Evolutionary conservation across 768 basidiomycete genomes (phyloP), one percentile per base, ranked within the genome.

Genomic region (Boletus pseudopeckii): DNA sequence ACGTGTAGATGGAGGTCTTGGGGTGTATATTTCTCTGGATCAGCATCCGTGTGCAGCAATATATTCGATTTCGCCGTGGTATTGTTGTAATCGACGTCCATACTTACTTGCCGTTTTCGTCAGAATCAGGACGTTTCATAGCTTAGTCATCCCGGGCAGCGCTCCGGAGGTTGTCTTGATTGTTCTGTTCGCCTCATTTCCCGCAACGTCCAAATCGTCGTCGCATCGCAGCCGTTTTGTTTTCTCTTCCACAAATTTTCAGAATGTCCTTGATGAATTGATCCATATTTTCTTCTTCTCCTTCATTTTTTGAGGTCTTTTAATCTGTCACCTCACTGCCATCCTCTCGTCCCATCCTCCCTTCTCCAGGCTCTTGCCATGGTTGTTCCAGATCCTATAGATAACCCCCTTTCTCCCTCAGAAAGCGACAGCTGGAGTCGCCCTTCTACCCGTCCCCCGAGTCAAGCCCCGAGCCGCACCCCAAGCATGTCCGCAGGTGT

Each of bases 361-460:
- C 64, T 10, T 59, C 65, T 26, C 72, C 1, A 13, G 4, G n/a
- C 34, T n/a, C 39, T 13, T 14, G 3, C 76, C 14, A 77, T 82
- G 40, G 65, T 69, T 11, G 64, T 64, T 32, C 73, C 76, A 37
- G 75, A 74, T 63, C 72, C 44, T 51, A 60, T 51, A 71, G 65
- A 65, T 74, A 76, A 58, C 78, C 81, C 9, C 6, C 82, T 83
- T 2, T 81, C 80, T 5, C 71, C 71, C 1, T 80, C 80, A 22
- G 85, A 85, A 32, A 80, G 79, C 61, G 84, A 81, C 55, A 80
- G 73, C 70, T 80, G 74, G 64, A 86, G 83, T 57, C 74, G 77
- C 17, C 84, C 86, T 2, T 82, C 85, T 2, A 85, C 81, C 14
- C 74, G 80, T 38, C 78, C 84, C 0, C 78, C 83, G 5, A 86